Evolutionary conservation across 805 yeast genomes (phyloP).

Genomic region (Candida germanica): DNA sequence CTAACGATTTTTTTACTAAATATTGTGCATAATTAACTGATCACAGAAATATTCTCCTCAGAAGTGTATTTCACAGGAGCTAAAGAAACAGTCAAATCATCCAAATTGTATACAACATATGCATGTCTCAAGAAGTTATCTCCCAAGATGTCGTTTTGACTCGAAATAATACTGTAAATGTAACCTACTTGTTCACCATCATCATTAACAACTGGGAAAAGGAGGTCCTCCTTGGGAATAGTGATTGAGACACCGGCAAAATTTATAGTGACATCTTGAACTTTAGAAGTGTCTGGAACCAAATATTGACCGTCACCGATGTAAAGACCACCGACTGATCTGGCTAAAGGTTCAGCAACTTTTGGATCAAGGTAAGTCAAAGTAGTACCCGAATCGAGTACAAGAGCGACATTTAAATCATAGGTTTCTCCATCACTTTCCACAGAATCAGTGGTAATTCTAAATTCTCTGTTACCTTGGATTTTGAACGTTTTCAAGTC

Average conservation of each 20-base stretch:
- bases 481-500: conserved; percentile 20
- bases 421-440: conserved; percentile 12
- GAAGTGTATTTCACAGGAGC: conserved; percentile 20
- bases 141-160: conserved; percentile 4
- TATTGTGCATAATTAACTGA: too few species aligned
- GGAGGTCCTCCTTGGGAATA: conserved; percentile 10
- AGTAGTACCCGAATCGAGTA: conserved; percentile 34
- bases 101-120: conserved; percentile 63
- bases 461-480: conserved; percentile 30
- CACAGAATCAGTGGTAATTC: conserved; percentile 43
- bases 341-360: conserved; percentile 31
- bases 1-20: too few species aligned
- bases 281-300: conserved; percentile 1
- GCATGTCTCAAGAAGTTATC: conserved; percentile 60
- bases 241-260: conserved; percentile 11
- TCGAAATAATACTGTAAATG: conserved; percentile 3
- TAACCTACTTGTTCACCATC: too few species aligned
- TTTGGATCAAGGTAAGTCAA: conserved; percentile 38
- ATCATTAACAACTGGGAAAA: too few species aligned
- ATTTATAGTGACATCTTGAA: conserved; percentile 6
- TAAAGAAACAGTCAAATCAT: conserved; percentile 47
- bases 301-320: conserved; percentile 3
- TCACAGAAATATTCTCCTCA: conserved; percentile 39
- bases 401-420: conserved; percentile 3
- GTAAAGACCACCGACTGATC: conserved; percentile 33